Evolutionary conservation across 306 rosid genomes (phyloP), one percentile per base, ranked within the genome.

Genomic region (Corylus americana): DNA sequence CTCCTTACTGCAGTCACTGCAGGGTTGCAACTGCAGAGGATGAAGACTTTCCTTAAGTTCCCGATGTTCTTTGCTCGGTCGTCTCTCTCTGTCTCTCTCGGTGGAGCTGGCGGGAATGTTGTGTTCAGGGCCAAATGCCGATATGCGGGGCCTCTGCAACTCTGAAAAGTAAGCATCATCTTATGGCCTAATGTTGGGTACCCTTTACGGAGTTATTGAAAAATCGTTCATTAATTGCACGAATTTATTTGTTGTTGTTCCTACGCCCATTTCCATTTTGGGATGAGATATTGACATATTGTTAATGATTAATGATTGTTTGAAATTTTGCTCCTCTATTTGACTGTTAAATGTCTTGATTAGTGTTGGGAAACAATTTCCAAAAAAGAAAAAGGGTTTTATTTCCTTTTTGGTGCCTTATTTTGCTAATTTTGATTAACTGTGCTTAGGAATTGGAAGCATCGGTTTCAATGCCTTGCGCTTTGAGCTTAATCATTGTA

Each of bases 91-190:
- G 50, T 68, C n/a, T 31, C 1, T 42, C 8, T 8, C 68, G 1
- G 68, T 54, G 58, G 80, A 77, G n/a, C 45, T 57, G 79, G 76
- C 78, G 85, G 85, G 57, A 78, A 78, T 73, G 76, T 7, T 73
- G 76, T 7, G 29, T 22, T 8, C 58, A 42, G 25, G 45, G 69
- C 72, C 55, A 31, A 61, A 44, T 37, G 4, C 71, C 48, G 11
- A 49, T 11, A 42, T 0, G 7, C 53, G 11, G 9, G 31, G 58
- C 71, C 61, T 27, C 70, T 73, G 48, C 61, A 47, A 22, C 75
- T 78, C 44, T 14, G 3, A 63, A 48, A 55, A 61, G 75, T 74
- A n/a, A 37, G 20, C 17, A 17, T 37, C 5, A 11, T 11, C 11
- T 22, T 25, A 11, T 25, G 11, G 70, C 47, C 11, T 7, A 37